Conservation (phyloP, 352 stramenopile species). For the Pythium oligandrum region DNA sequence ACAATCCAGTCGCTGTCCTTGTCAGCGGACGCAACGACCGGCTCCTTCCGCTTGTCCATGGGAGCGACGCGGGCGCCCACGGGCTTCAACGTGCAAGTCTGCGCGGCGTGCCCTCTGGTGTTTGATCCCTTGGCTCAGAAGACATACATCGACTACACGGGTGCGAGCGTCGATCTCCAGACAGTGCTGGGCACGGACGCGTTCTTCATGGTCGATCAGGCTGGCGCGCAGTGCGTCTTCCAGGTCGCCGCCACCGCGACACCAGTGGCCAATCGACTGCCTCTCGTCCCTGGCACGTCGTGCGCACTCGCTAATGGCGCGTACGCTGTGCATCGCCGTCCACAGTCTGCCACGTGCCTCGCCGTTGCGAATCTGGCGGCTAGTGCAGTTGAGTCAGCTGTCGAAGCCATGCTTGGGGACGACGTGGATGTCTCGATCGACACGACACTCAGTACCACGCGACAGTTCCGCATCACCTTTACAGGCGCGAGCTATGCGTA, state of each 20-base stretch:
- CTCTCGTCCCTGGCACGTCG: constrained; percentile 25
- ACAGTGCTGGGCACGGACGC: constrained; percentile 70
- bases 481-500: constrained; percentile 60
- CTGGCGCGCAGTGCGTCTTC: constrained; percentile 40
- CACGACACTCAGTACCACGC: constrained; percentile 30
- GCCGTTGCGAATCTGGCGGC: constrained; percentile 24
- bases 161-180: constrained; percentile 51
- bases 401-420: constrained; percentile 49
- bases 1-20: constrained; percentile 90
- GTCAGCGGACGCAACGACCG: constrained; percentile 41
- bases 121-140: constrained; percentile 31
- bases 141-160: constrained; percentile 63
- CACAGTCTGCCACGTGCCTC: constrained; percentile 42
- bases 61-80: constrained; percentile 19
- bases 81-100: constrained; percentile 32
- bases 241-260: constrained; percentile 34
- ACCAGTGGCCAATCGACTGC: constrained; percentile 31
- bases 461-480: constrained; percentile 88
- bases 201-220: constrained; percentile 54
- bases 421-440: constrained; percentile 61
- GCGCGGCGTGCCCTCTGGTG: constrained; percentile 28
- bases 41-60: constrained; percentile 71
- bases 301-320: constrained; percentile 34
- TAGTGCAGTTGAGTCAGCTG: constrained; percentile 18
- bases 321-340: constrained; percentile 49